phyloP scores from a whole-genome alignment of 192 early-diverging fungal species.

The Backusella sp. region DNA sequence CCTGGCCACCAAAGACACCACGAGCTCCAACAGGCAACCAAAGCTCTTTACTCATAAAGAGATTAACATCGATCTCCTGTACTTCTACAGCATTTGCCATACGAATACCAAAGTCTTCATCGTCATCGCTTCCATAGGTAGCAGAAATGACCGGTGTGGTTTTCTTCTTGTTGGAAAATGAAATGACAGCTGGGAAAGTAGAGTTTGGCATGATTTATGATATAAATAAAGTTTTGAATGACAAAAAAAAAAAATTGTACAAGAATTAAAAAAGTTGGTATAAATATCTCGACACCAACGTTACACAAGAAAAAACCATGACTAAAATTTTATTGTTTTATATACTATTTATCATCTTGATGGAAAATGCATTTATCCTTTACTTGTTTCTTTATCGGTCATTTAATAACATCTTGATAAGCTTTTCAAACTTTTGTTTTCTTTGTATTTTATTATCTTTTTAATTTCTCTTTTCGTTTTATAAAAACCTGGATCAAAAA shows the following conservation, averaged over 20 bases:
- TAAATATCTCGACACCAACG: neutral
- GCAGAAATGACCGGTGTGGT: neutral
- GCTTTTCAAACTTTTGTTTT: neutral
- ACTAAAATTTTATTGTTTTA: neutral
- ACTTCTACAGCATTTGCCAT: constrained; percentile 43
- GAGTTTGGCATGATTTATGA: neutral
- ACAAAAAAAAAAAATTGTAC: neutral
- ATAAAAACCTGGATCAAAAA: neutral
- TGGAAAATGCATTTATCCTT: constrained; percentile 5
- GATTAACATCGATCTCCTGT: constrained; percentile 66
- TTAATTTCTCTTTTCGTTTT: neutral
- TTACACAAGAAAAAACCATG: neutral
- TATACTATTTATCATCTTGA: neutral
- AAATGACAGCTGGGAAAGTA: neutral
- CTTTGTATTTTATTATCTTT: neutral
- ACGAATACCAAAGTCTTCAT: constrained; percentile 1
- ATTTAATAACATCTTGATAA: neutral
- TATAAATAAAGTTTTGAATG: neutral
- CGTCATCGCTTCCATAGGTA: neutral
- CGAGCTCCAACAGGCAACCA: constrained; percentile 81
- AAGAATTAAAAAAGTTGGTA: neutral
- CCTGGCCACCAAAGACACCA: constrained; percentile 80
- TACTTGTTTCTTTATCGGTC: neutral
- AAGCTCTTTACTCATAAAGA: constrained; percentile 70
- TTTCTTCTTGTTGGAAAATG: neutral